Percentiles rank a stretch among this genome's conserved stretches.
phyloP scores from a whole-genome alignment of 768 basidiomycete genomes.

The Chalciporus sphaerocephalus region DNA sequence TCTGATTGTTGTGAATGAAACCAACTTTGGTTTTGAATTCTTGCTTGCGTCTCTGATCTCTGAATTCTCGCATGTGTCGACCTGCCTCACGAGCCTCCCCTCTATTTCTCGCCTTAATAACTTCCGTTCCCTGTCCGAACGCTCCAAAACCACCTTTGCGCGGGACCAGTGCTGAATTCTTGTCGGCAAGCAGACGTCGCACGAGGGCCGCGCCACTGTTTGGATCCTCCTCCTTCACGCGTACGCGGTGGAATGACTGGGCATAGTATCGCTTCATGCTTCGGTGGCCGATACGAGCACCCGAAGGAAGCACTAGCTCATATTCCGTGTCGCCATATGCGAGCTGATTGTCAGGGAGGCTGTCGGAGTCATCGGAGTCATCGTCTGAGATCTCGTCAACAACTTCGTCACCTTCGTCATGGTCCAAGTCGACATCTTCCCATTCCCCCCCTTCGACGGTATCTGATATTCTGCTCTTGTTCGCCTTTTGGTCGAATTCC shows the following conservation, averaged over 20 bases:
- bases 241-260: constrained; percentile 62
- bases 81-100: constrained; percentile 94
- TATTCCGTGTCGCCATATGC: constrained; percentile 75
- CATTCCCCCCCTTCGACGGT: constrained; percentile 35
- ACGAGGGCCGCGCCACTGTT: constrained; percentile 76
- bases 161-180: constrained; percentile 81
- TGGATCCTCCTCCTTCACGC: constrained; percentile 50
- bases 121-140: constrained; percentile 73
- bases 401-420: constrained; percentile 28
- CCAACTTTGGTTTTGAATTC: constrained; percentile 82
- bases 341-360: constrained; percentile 49
- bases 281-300: constrained; percentile 88
- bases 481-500: constrained; percentile 27
- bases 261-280: constrained; percentile 81
- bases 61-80: constrained; percentile 76
- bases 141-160: constrained; percentile 83
- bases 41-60: constrained; percentile 74
- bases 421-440: constrained; percentile 34
- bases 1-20: constrained; percentile 80
- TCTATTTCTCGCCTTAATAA: constrained; percentile 87
- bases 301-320: constrained; percentile 91
- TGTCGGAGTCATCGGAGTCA: constrained; percentile 36
- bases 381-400: constrained; percentile 40
- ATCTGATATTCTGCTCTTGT: constrained; percentile 24
- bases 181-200: constrained; percentile 72